A percentile compares a stretch with the other conserved stretches of the same genome.
Conservation (phyloP, 441 rosid species). For the Daphne laureola region DNA sequence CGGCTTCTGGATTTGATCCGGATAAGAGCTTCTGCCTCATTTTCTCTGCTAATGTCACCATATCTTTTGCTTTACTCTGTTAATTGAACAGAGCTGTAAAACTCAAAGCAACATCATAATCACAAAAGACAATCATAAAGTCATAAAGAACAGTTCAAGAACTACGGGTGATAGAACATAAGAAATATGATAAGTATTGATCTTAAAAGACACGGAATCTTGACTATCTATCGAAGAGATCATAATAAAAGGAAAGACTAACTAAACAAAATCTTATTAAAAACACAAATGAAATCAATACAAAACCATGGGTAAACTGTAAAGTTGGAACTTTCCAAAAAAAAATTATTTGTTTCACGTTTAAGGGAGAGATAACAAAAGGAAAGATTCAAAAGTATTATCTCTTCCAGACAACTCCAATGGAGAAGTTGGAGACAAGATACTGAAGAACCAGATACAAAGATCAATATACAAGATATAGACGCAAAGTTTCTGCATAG, state of each 20-base stretch:
- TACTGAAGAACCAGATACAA: too few relatives aligned
- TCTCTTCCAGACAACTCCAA: too few relatives aligned
- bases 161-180: background rate
- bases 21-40: constrained; percentile 89
- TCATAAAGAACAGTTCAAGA: background rate
- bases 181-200: background rate
- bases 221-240: background rate
- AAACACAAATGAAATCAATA: background rate
- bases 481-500: too few relatives aligned
- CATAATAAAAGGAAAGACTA: background rate
- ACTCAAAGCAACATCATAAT: constrained; percentile 7
- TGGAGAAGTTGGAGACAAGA: too few relatives aligned
- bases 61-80: constrained; percentile 91
- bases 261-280: background rate
- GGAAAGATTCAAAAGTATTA: too few relatives aligned
- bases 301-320: too few relatives aligned
- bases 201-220: background rate
- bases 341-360: too few relatives aligned
- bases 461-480: too few relatives aligned
- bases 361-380: too few relatives aligned
- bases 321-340: too few relatives aligned
- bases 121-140: constrained; percentile 3
- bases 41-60: constrained; percentile 85
- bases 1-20: constrained; percentile 47
- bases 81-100: constrained; percentile 15